These are phyloP conservation scores for Noccaea caerulescens DNA, from an alignment of 345 rosid genomes.

Conservation along the genomic window DNA sequence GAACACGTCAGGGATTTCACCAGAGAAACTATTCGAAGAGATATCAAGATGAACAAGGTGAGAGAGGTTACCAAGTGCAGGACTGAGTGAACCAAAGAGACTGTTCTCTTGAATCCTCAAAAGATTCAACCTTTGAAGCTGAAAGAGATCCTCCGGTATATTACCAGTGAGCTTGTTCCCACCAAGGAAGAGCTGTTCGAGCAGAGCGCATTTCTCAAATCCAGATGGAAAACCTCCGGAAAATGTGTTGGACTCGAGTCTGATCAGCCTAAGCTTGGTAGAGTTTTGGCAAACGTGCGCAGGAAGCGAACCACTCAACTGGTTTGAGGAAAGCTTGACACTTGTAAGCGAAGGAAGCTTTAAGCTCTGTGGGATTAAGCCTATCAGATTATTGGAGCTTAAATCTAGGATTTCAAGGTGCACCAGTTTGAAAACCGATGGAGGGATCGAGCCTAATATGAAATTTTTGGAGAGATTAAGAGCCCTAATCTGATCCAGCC, in stretches of 20 bases:
- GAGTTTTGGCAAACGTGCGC: slow-evolving; percentile 54
- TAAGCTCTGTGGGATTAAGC: slow-evolving; percentile 46
- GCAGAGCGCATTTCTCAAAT: slow-evolving; percentile 46
- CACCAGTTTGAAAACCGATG: slow-evolving; percentile 50
- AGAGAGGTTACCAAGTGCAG: slow-evolving; percentile 51
- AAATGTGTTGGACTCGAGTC: slow-evolving; percentile 50
- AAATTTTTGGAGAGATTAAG: slow-evolving; percentile 61
- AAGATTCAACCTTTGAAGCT: slow-evolving; percentile 45
- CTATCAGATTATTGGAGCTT: slow-evolving; percentile 55
- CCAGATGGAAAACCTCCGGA: slow-evolving; percentile 50
- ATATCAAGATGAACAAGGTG: slow-evolving; percentile 56
- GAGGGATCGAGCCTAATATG: slow-evolving; percentile 51
- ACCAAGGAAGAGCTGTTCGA: slow-evolving; percentile 52
- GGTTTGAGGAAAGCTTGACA: slow-evolving; percentile 51
- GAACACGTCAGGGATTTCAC: slow-evolving; percentile 64
- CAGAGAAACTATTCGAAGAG: slow-evolving; percentile 56
- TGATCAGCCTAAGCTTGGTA: slow-evolving; percentile 39
- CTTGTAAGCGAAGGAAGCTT: slow-evolving; percentile 49
- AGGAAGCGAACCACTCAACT: slow-evolving; percentile 52
- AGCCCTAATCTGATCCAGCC: slow-evolving; percentile 49
- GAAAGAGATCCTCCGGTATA: slow-evolving; percentile 53
- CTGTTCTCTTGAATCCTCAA: slow-evolving; percentile 52
- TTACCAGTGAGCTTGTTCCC: slow-evolving; percentile 56
- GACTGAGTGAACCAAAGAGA: slow-evolving; percentile 53
- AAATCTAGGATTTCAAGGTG: slow-evolving; percentile 54